Conservation (phyloP, 192 early-diverging fungal genomes). For the Pecoramyces ruminantium region DNA sequence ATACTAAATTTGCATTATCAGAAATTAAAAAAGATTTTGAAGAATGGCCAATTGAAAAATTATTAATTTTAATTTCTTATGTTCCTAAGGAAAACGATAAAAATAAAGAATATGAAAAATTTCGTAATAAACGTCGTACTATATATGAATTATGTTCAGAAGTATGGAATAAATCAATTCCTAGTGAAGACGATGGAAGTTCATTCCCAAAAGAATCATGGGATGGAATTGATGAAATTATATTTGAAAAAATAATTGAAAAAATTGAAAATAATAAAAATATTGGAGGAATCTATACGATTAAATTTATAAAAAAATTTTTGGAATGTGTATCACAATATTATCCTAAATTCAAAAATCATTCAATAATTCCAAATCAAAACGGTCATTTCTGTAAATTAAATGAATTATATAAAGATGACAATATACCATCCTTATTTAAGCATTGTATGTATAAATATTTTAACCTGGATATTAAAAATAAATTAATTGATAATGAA, state of each 20-base stretch:
- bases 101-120: neutral
- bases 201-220: neutral
- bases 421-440: neutral
- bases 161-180: neutral
- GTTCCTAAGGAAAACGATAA: neutral
- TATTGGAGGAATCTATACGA: neutral
- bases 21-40: neutral
- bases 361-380: neutral
- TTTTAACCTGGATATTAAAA: neutral
- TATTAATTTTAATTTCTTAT: neutral
- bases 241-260: neutral
- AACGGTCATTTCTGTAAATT: neutral
- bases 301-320: neutral
- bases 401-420: neutral
- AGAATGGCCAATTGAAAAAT: neutral
- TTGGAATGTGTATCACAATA: neutral
- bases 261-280: neutral
- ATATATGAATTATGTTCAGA: neutral
- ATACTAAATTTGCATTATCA: neutral
- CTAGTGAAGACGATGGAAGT: neutral
- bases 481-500: neutral
- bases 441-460: neutral
- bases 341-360: neutral
- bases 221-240: neutral
- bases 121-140: neutral